phyloP scores from a whole-genome alignment of 352 stramenopile genomes.

The Phytopythium oedochilum region DNA sequence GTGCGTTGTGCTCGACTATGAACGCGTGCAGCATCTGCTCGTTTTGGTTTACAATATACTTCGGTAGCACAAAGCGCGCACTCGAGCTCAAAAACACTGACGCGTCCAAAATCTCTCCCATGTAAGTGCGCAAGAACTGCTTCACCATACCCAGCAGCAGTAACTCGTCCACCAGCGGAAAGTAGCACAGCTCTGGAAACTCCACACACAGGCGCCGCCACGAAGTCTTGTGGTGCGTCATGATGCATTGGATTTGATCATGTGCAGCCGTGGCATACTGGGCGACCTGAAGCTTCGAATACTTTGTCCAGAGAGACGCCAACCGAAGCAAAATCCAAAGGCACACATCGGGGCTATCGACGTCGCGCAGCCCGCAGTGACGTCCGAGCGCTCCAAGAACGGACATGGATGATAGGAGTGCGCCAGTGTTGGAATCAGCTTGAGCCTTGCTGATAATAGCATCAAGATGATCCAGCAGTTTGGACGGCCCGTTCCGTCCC shows the following conservation, averaged over 20 bases:
- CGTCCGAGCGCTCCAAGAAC: constrained; percentile 35
- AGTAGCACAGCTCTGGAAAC: constrained; percentile 51
- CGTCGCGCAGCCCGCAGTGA: constrained; percentile 23
- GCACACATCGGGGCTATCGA: constrained; percentile 33
- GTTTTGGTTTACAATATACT: constrained; percentile 59
- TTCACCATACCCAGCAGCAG: constrained; percentile 30
- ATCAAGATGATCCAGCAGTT: constrained; percentile 26
- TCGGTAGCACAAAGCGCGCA: constrained; percentile 50
- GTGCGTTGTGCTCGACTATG: constrained; percentile 26
- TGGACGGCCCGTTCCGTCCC: neutral
- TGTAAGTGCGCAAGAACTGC: constrained; percentile 55
- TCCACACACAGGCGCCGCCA: constrained; percentile 54
- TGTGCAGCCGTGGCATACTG: constrained; percentile 24
- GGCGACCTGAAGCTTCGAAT: constrained; percentile 17
- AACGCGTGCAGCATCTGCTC: constrained; percentile 44
- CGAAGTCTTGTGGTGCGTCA: constrained; percentile 28
- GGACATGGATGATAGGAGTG: constrained; percentile 20
- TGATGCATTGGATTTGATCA: constrained; percentile 51
- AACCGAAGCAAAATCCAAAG: constrained; percentile 50
- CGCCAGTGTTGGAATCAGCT: constrained; percentile 17
- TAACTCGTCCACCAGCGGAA: constrained; percentile 49
- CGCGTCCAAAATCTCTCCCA: constrained; percentile 33
- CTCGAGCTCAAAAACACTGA: constrained; percentile 39
- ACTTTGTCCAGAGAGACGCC: constrained; percentile 46
- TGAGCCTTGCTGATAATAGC: constrained; percentile 22